phyloP scores from a whole-genome alignment of 2,329 filamentous ascomycete species.

The Botrytis cinerea region DNA sequence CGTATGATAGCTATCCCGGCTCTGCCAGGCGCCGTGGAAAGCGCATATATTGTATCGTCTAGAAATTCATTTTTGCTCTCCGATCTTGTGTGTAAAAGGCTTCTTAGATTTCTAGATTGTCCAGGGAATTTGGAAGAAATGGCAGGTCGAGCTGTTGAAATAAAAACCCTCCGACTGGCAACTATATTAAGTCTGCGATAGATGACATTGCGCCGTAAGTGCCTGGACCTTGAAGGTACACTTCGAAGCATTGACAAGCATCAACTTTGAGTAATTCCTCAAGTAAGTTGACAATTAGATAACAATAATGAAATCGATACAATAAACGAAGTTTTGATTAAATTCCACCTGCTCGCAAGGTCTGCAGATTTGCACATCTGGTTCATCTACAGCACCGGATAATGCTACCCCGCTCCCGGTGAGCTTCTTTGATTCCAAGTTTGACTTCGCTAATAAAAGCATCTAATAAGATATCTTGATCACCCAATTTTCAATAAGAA shows the following conservation, averaged over 20 bases:
- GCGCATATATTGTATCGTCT: slow-evolving; percentile 76
- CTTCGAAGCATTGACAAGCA: slow-evolving; percentile 25
- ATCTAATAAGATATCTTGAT: not conserved
- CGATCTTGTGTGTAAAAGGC: not conserved
- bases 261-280: not conserved
- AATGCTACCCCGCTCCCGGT: slow-evolving; percentile 6
- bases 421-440: not conserved
- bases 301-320: not conserved
- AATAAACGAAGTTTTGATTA: not conserved
- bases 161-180: not conserved
- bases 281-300: too few relatives aligned
- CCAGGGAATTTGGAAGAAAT: too few relatives aligned
- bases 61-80: not conserved
- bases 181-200: not conserved
- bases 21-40: slow-evolving; percentile 82
- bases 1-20: slow-evolving; percentile 91
- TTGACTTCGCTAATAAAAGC: not conserved
- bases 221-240: slow-evolving; percentile 8
- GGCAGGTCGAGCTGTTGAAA: not conserved
- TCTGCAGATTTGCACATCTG: not conserved
- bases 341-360: not conserved
- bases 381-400: not conserved
- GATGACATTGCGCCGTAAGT: slow-evolving; percentile 6
- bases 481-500: not conserved
- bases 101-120: not conserved